A percentile compares a stretch with the other conserved stretches of the same genome.
These are phyloP conservation scores for Castanea mollissima DNA, from an alignment of 306 rosid genomes.

Conservation along the genomic window DNA sequence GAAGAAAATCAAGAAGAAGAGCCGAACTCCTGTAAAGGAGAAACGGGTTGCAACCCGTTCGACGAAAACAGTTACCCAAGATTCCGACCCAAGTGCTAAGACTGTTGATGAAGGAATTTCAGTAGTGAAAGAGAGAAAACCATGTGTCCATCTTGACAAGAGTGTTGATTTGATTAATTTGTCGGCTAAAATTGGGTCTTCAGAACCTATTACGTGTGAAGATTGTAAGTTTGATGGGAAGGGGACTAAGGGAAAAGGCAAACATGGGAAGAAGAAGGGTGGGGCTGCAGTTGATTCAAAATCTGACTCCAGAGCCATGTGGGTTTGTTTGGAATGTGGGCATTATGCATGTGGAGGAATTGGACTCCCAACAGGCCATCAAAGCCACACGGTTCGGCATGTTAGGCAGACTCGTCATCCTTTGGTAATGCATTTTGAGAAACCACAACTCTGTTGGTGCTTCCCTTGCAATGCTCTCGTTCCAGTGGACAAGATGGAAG, in stretches of 20 bases:
- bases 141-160: constrained; percentile 70
- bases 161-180: constrained; percentile 56
- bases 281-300: constrained; percentile 49
- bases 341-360: constrained; percentile 79
- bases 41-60: constrained; percentile 35
- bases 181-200: constrained; percentile 50
- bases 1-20: constrained; percentile 80
- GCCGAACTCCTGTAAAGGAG: constrained; percentile 51
- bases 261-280: constrained; percentile 72
- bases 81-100: constrained; percentile 28
- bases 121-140: constrained; percentile 47
- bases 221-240: constrained; percentile 77
- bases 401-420: constrained; percentile 68
- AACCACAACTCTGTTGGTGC: constrained; percentile 88
- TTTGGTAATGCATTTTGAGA: constrained; percentile 56
- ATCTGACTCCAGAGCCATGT: constrained; percentile 63
- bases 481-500: constrained; percentile 54
- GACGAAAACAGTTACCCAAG: constrained; percentile 32
- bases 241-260: constrained; percentile 62
- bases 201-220: constrained; percentile 52
- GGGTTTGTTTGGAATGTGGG: constrained; percentile 94
- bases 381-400: constrained; percentile 63
- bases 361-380: constrained; percentile 68
- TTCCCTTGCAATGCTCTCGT: constrained; percentile 64
- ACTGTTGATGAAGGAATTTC: constrained; percentile 42